A percentile compares a stretch with the other conserved stretches of the same genome.
These are phyloP conservation scores for Debaryomyces castellii DNA, from an alignment of 805 yeast species.

Conservation along the genomic window DNA sequence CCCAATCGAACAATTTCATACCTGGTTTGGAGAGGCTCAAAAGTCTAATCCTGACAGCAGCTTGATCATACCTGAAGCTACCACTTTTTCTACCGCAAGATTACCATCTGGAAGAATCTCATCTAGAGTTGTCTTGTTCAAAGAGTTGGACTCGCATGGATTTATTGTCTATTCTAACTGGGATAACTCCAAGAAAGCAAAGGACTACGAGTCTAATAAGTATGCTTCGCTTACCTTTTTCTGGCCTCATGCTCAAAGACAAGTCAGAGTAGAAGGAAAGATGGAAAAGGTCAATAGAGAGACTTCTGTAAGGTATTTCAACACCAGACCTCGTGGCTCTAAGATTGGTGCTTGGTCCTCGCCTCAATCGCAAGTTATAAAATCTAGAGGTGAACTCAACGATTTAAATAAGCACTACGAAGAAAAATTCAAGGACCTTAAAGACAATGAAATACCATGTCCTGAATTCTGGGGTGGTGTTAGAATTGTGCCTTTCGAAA, in stretches of 20 bases:
- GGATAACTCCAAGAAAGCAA: conserved; percentile 79
- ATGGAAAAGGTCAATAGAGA: conserved; percentile 73
- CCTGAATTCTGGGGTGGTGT: conserved; percentile 98
- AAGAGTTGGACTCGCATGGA: conserved; percentile 84
- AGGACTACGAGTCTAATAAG: conserved; percentile 70
- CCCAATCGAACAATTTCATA: conserved; percentile 77
- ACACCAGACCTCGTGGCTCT: conserved; percentile 89
- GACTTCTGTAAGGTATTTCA: conserved; percentile 74
- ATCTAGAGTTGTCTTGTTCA: conserved; percentile 78
- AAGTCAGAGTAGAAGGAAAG: conserved; percentile 87
- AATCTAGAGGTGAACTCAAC: conserved; percentile 64
- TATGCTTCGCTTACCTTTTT: conserved; percentile 83
- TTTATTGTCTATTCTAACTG: conserved; percentile 90
- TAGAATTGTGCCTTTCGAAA: conserved; percentile 80
- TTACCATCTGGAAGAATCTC: conserved; percentile 91
- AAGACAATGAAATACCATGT: conserved; percentile 71
- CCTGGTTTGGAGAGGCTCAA: conserved; percentile 80
- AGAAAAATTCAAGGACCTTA: conserved; percentile 54
- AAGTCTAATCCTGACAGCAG: conserved; percentile 41
- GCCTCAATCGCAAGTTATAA: conserved; percentile 72
- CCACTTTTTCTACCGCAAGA: conserved; percentile 84
- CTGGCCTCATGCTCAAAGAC: conserved; percentile 90
- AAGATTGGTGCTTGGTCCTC: conserved; percentile 97
- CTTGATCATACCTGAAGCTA: conserved; percentile 67
- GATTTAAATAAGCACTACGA: conserved; percentile 45